A percentile compares a stretch with the other conserved stretches of the same genome.
Evolutionary conservation across 1,139 yeast species (phyloP).

Genomic region (Wickerhamiella infanticola): DNA sequence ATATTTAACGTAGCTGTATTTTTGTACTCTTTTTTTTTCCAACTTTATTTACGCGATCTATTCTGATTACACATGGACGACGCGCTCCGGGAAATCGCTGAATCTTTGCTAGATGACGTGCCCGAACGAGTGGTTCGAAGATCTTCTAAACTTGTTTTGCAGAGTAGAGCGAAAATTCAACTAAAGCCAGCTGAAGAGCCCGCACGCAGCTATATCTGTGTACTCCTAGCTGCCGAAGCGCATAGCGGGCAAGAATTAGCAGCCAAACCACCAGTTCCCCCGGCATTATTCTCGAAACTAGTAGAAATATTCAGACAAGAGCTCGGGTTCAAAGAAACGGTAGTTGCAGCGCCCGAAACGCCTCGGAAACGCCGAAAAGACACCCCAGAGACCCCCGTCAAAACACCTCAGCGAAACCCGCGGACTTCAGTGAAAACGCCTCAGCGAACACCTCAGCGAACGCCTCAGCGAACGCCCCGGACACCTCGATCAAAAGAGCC

Average conservation of each 20-base stretch:
- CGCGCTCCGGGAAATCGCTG: not conserved
- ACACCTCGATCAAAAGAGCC: constrained; percentile 13
- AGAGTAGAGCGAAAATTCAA: constrained; percentile 10
- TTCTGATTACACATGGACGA: not conserved
- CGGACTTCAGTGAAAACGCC: not conserved
- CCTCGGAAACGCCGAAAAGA: not conserved
- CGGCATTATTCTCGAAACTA: constrained; percentile 16
- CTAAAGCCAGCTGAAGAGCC: constrained; percentile 22
- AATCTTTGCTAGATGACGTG: not conserved
- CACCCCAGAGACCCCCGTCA: not conserved
- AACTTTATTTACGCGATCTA: not conserved
- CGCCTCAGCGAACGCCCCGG: constrained; percentile 1
- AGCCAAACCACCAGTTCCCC: constrained; percentile 20
- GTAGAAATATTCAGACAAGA: constrained; percentile 16
- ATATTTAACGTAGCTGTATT: constrained; percentile 1
- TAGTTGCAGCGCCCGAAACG: not conserved
- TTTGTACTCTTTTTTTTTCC: not conserved
- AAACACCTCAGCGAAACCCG: not conserved
- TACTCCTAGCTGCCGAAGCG: constrained; percentile 21
- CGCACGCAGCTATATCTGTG: constrained; percentile 22
- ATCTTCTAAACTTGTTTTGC: constrained; percentile 7
- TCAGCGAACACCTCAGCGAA: not conserved
- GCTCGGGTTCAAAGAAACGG: constrained; percentile 4
- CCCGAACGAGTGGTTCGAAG: constrained; percentile 7
- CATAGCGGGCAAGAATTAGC: constrained; percentile 11